phyloP scores from a whole-genome alignment of 2,329 filamentous ascomycete genomes.

The Talaromyces sp. region DNA sequence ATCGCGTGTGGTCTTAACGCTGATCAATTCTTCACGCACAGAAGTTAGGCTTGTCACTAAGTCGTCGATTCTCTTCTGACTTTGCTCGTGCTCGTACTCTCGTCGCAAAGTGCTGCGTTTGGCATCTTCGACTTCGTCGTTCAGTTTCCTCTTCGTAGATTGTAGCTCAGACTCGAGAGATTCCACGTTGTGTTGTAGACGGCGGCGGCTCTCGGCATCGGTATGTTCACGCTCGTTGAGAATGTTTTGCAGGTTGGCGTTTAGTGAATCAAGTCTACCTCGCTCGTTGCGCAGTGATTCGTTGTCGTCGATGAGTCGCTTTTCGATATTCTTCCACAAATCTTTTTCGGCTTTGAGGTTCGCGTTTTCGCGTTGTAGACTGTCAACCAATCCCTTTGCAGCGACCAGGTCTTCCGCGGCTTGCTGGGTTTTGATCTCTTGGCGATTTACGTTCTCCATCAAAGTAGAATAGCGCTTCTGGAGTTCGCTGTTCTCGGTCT shows the following conservation, averaged over 20 bases:
- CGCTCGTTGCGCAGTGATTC: constrained; percentile 80
- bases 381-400: constrained; percentile 73
- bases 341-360: constrained; percentile 95
- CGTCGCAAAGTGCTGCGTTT: constrained; percentile 79
- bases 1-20: constrained; percentile 80
- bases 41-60: constrained; percentile 74
- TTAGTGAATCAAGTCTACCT: constrained; percentile 72
- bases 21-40: constrained; percentile 78
- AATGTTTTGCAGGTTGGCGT: constrained; percentile 79
- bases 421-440: constrained; percentile 85
- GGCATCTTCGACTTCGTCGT: constrained; percentile 74
- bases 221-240: constrained; percentile 86
- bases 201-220: constrained; percentile 75
- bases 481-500: constrained; percentile 78
- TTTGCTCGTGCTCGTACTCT: constrained; percentile 84
- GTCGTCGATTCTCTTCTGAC: constrained; percentile 88
- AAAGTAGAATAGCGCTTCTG: constrained; percentile 74
- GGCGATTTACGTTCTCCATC: constrained; percentile 78
- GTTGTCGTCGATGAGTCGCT: constrained; percentile 81
- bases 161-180: constrained; percentile 72
- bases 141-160: constrained; percentile 74
- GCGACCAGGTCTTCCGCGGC: constrained; percentile 91
- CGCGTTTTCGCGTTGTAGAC: constrained; percentile 81
- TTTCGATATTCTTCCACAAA: constrained; percentile 89
- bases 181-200: constrained; percentile 73